phyloP scores from a whole-genome alignment of 257 asterid genomes.

The Cordia subcordata region DNA sequence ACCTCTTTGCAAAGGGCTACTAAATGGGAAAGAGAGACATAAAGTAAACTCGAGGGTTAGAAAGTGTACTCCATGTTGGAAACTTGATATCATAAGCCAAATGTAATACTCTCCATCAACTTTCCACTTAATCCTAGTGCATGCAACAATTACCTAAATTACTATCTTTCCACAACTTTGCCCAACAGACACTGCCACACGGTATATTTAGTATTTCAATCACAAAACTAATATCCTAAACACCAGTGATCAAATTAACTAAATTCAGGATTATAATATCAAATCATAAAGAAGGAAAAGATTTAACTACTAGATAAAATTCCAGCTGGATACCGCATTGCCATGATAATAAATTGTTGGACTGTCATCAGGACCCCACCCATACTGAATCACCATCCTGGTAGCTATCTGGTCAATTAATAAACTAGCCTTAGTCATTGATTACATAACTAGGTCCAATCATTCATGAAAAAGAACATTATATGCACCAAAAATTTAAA shows the following conservation, averaged over 20 bases:
- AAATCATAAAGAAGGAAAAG: neutral
- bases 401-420: slow-evolving; percentile 70
- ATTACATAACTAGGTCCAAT: slow-evolving; percentile 12
- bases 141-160: too few relatives aligned
- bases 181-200: too few relatives aligned
- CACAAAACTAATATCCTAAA: too few relatives aligned
- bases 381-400: slow-evolving; percentile 86
- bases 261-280: neutral
- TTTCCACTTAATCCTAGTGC: too few relatives aligned
- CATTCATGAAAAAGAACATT: slow-evolving; percentile 4
- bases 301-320: slow-evolving; percentile 5
- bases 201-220: too few relatives aligned
- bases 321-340: slow-evolving; percentile 61
- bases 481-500: slow-evolving; percentile 1
- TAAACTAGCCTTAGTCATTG: slow-evolving; percentile 16
- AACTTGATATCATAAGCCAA: too few relatives aligned
- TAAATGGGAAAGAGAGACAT: too few relatives aligned
- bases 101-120: too few relatives aligned
- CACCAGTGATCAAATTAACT: neutral
- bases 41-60: too few relatives aligned
- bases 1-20: too few relatives aligned
- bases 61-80: too few relatives aligned
- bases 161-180: too few relatives aligned
- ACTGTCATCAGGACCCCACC: slow-evolving; percentile 96
- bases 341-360: slow-evolving; percentile 80